These are phyloP conservation scores for Cairneyella variabilis DNA, from an alignment of 495 filamentous ascomycete genomes.

Conservation along the genomic window DNA sequence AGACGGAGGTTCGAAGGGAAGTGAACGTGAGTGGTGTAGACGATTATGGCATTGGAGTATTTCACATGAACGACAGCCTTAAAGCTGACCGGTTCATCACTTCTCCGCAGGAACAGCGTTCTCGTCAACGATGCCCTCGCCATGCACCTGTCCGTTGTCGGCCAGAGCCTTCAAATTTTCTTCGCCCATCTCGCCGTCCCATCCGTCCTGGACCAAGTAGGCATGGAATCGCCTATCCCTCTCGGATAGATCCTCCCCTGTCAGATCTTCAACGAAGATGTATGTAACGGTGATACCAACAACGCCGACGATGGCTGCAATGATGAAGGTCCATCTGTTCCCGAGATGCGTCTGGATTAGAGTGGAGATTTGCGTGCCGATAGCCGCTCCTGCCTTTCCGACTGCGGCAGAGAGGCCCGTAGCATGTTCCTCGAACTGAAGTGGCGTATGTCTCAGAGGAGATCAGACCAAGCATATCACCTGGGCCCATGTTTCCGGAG, in stretches of 20 bases:
- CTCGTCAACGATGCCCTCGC: not conserved
- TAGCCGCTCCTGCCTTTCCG: conserved; percentile 47
- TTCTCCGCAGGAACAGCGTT: not conserved
- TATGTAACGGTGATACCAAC: conserved; percentile 46
- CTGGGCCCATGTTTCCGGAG: conserved; percentile 48
- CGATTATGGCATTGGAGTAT: too few relatives aligned
- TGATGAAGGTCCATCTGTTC: conserved; percentile 49
- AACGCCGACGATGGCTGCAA: conserved; percentile 50
- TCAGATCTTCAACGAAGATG: conserved; percentile 47
- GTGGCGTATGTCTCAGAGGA: conserved; percentile 50
- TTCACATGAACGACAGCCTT: too few relatives aligned
- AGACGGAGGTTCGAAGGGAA: too few relatives aligned
- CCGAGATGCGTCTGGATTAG: conserved; percentile 42
- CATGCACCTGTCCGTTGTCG: not conserved
- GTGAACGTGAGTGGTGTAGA: too few relatives aligned
- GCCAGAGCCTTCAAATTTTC: conserved; percentile 14
- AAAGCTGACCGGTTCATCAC: too few relatives aligned
- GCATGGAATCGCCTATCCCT: conserved; percentile 41
- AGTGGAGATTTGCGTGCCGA: conserved; percentile 49
- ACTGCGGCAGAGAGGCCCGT: conserved; percentile 50
- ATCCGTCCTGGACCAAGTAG: conserved; percentile 44
- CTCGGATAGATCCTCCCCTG: conserved; percentile 37
- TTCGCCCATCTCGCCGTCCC: conserved; percentile 47
- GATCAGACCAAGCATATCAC: conserved; percentile 46
- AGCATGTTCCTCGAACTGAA: conserved; percentile 46